Evolutionary conservation across 2,329 filamentous ascomycete species (phyloP), one percentile per base, ranked within the genome.

Genomic region (Podosphaera fusca): DNA sequence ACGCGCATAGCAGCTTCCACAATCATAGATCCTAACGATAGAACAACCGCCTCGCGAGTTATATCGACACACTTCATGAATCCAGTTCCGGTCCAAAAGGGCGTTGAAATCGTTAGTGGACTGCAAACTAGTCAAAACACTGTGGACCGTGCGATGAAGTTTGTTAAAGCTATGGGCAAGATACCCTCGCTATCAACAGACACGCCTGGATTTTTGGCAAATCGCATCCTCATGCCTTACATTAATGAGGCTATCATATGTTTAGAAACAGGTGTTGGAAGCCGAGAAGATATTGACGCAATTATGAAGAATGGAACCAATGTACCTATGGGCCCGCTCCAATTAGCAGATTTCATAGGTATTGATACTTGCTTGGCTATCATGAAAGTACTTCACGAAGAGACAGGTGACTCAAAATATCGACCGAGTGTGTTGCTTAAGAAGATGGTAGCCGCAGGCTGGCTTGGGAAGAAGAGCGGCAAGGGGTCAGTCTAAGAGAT

Each of bases 291-390:
- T 61, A 98, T 98, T 62, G 92, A 98, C 67, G 82, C 78, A 62
- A 98, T 98, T 65, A 98, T 98, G 92, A 96, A 95, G 78, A 95
- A 95, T 64, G 92, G 92, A 52, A 98, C 92, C 30, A 95, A 95
- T 67, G 92, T 98, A 46, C 92, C 92, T 31, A 98, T 98, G 92
- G 92, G 92, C 0, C 92, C 92, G 8, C 74, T 98, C 62, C 83
- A 88, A 65, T 72, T 98, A 64, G 92, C 92, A 2, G 92, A 98
- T 70, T 98, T 98, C 66, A 96, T 98, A 65, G 92, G 92, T 6
- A 75, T 98, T 50, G 92, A 98, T 69, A 98, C 92, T 0, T 98
- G 92, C 67, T 73, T 96, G 60, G 82, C 90, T 30, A 98, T 98
- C 66, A 98, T 98, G 92, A 88, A 85, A 70, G 92, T 96, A 3